Conservation (phyloP, 495 filamentous ascomycete genomes). For the Xylaria grammica region DNA sequence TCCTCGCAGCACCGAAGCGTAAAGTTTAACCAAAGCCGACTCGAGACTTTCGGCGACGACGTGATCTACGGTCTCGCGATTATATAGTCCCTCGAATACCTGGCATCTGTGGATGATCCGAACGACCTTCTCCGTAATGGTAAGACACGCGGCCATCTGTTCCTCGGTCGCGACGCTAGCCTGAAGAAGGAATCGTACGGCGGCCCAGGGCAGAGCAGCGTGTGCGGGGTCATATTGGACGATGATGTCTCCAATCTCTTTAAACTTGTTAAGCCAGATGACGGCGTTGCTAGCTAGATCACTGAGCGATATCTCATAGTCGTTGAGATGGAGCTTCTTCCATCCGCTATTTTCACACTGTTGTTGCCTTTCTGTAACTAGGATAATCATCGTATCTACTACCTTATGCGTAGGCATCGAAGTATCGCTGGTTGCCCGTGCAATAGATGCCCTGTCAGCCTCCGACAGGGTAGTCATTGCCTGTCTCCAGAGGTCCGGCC, state of each 20-base stretch:
- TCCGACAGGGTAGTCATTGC: neutral
- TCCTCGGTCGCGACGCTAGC: slow-evolving; percentile 15
- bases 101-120: slow-evolving; percentile 21
- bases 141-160: slow-evolving; percentile 17
- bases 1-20: slow-evolving; percentile 2
- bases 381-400: neutral
- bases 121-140: slow-evolving; percentile 13
- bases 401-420: neutral
- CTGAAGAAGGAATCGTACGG: slow-evolving; percentile 46
- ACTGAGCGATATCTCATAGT: neutral
- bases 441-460: neutral
- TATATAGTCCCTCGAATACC: slow-evolving; percentile 20
- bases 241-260: slow-evolving; percentile 44
- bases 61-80: slow-evolving; percentile 1
- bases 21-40: slow-evolving; percentile 12
- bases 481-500: neutral
- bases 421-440: neutral
- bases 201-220: slow-evolving; percentile 54
- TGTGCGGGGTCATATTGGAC: slow-evolving; percentile 50
- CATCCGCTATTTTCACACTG: neutral
- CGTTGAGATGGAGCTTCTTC: neutral
- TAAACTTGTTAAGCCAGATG: slow-evolving; percentile 47
- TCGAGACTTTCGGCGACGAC: slow-evolving; percentile 7
- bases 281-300: slow-evolving; percentile 26
- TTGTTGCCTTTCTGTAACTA: neutral